Evolutionary conservation across 805 yeast species (phyloP), one percentile per base, ranked within the genome.

Genomic region (Saccharomycopsis fermentans): DNA sequence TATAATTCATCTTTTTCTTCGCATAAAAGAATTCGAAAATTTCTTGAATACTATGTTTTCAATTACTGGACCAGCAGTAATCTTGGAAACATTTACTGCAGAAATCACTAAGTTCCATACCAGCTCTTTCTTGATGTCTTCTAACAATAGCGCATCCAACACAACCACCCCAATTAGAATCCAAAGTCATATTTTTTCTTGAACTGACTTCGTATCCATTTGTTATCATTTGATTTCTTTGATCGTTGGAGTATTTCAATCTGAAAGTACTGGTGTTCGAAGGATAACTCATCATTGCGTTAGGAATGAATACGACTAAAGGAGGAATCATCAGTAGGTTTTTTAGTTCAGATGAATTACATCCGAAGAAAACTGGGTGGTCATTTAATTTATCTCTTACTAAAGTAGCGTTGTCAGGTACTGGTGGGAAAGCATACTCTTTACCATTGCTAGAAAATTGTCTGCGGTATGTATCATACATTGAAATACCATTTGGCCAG

Each of bases 91-190:
- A 90, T 56, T 73, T 61, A 63, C 80, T 71, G 74, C 96, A 90
- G 66, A 86, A 89, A 1, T 77, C 82, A 14, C 75, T 71, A 60
- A 85, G 85, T 19, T 79, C 75, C 40, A 76, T 71, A 35, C 83
- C 82, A 48, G 76, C 69, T 67, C 90, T 77, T 71, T 88, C 94
- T 67, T 84, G 83, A 50, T 84, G 81, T 69, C 96, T 81, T 73
- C 87, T 84, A 59, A 88, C 75, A 53, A 89, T 78, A 12, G 95
- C 96, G 75, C 96, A 88, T 2, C 87, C 89, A 53, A 88, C 77
- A 73, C 96, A 88, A 6, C 83, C 78, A 39, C 79, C 73, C 83
- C 87, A 88, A 43, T 86, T 82, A 6, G 73, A 68, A 64, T 87
- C 94, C 26, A 83, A 66, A 11, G 94, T 84, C 48, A 81, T 71